Evolutionary conservation across 2,329 filamentous ascomycete genomes (phyloP).

Genomic region (Talaromyces sp.): DNA sequence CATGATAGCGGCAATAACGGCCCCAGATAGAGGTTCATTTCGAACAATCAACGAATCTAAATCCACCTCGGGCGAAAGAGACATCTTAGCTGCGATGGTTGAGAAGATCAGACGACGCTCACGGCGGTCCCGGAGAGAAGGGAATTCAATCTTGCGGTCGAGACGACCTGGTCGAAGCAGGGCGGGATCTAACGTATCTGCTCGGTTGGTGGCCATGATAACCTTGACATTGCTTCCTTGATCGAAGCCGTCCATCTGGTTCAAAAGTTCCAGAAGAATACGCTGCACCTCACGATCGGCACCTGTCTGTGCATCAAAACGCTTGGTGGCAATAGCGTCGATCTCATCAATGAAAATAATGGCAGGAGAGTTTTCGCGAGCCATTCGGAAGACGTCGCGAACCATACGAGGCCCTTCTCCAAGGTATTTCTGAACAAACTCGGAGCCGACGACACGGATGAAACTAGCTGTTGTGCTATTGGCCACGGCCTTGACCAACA

Average conservation of each 20-base stretch:
- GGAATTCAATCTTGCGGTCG: constrained; percentile 98
- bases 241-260: constrained; percentile 99
- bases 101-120: constrained; percentile 95
- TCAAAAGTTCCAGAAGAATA: constrained; percentile 93
- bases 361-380: constrained; percentile 92
- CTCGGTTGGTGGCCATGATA: constrained; percentile 98
- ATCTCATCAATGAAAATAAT: constrained; percentile 99
- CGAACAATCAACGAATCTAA: constrained; percentile 93
- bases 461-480: constrained; percentile 98
- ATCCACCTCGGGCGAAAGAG: constrained; percentile 91
- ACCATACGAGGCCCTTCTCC: constrained; percentile 99
- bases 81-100: constrained; percentile 98
- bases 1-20: constrained; percentile 98
- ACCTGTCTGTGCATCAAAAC: constrained; percentile 97
- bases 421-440: constrained; percentile 98
- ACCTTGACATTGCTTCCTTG: constrained; percentile 99
- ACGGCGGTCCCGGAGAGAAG: constrained; percentile 85
- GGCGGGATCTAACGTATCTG: constrained; percentile 91
- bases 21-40: constrained; percentile 91
- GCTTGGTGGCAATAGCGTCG: constrained; percentile 97
- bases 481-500: constrained; percentile 96
- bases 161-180: constrained; percentile 87
- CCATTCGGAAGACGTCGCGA: constrained; percentile 98
- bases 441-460: constrained; percentile 95
- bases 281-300: constrained; percentile 97